Evolutionary conservation across 176 grass and related monocot genomes (phyloP), one percentile per base, ranked within the genome.

Genomic region (Lolium perenne): DNA sequence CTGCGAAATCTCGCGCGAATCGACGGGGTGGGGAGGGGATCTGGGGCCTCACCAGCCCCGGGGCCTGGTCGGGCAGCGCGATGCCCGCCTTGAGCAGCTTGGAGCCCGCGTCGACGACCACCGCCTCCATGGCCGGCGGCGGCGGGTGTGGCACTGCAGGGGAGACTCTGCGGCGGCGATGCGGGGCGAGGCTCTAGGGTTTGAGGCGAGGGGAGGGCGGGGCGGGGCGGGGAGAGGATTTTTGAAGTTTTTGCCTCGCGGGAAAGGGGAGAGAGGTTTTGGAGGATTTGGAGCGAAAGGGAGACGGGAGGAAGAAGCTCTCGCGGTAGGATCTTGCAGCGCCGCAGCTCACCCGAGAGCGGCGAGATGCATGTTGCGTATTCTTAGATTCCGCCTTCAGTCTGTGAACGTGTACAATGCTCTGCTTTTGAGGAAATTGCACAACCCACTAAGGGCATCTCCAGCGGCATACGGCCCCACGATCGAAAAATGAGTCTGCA

Each of bases 61-160:
- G 97, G 38, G 83, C 73, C 88, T 99, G 97, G 80, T 99, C 97
- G 35, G 97, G 97, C 60, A 74, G 51, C 71, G 97, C 90, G 87
- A 94, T 90, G 70, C 97, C 97, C 23, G 94, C 90, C 86, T 99
- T 99, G 29, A 99, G 94, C 61, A 99, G 85, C 89, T 99, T 99
- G 11, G 97, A 99, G 74, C 97, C 97, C 83, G 89, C 90, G 70
- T 99, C 94, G 38, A 99, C 90, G 48, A 99, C 94, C 82, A 96
- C 97, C 58, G 94, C 97, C 61, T 99, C 97, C 97, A 99, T 94
- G 35, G 86, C 67, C 22, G 50, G 43, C 62, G 45, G 54, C 26
- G 85, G n/a, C n/a, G n/a, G n/a, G 17, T 47, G 41, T 4, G 17
- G 54, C 13, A 3, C 3, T 40, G 38, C 38, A 40, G 41, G 20